Conservation (phyloP, 2,329 filamentous ascomycete species). For the Metarhizium anisopliae region DNA sequence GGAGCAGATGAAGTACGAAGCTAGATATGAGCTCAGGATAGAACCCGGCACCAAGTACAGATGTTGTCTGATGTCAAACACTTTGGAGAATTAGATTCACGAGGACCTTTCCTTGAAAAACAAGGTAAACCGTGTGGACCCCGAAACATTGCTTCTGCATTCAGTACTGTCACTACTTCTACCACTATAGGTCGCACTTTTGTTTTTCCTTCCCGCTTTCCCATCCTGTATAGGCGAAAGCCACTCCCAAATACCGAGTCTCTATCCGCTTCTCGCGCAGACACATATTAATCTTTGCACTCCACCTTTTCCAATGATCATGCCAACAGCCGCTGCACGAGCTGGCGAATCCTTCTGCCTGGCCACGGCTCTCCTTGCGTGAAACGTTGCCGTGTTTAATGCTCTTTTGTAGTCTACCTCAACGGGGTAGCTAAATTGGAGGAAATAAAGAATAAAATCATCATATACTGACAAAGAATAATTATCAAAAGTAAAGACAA, state of each 20-base stretch:
- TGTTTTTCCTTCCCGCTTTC: not conserved
- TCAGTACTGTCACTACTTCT: conserved; percentile 11
- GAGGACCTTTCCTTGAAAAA: not conserved
- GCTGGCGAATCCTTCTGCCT: not conserved
- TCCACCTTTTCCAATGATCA: not conserved
- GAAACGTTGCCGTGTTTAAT: not conserved
- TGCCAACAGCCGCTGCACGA: not conserved
- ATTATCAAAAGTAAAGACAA: conserved; percentile 7
- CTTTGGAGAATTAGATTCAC: not conserved
- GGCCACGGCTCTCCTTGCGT: not conserved
- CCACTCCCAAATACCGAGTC: conserved; percentile 1
- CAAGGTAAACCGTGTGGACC: not conserved
- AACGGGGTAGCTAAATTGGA: not conserved
- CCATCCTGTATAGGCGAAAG: not conserved
- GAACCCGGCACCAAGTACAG: too few relatives aligned
- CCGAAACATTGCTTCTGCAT: conserved; percentile 14
- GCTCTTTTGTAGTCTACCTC: not conserved
- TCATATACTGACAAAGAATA: conserved; percentile 3
- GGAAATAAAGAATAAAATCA: not conserved
- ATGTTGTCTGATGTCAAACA: too few relatives aligned
- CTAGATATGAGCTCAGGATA: too few relatives aligned
- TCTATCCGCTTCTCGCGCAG: conserved; percentile 3
- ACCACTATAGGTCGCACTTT: not conserved
- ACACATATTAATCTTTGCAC: conserved; percentile 5
- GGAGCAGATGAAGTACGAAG: too few relatives aligned